Conservation (phyloP, 2,329 filamentous ascomycete species). For the Pezicula neosporulosa region DNA sequence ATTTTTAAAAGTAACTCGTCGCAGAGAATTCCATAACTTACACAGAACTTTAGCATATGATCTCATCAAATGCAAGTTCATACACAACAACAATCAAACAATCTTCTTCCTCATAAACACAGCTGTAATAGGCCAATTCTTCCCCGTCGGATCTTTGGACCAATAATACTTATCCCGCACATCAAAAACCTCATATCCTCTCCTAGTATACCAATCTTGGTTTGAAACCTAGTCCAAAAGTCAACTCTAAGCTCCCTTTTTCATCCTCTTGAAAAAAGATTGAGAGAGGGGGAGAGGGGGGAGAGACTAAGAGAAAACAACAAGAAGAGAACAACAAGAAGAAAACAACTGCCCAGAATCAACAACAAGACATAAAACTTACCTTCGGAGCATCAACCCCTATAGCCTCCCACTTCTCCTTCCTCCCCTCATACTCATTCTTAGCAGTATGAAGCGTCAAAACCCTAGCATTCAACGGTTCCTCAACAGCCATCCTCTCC, state of each 20-base stretch:
- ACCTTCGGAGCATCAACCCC: conserved; percentile 7
- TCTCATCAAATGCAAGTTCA: too few species aligned
- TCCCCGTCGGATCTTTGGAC: conserved; percentile 13
- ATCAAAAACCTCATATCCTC: conserved; percentile 19
- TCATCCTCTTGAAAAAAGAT: too few species aligned
- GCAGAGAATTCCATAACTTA: too few species aligned
- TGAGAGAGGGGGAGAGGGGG: too few species aligned
- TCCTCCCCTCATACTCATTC: conserved; percentile 6
- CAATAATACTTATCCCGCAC: conserved; percentile 8
- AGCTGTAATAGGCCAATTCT: conserved; percentile 12
- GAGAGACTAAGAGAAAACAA: too few species aligned
- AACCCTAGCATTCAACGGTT: conserved; percentile 18
- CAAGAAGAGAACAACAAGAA: too few species aligned
- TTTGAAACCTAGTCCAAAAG: conserved; percentile 14
- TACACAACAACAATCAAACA: not conserved
- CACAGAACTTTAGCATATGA: too few species aligned
- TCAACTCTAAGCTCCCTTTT: not conserved
- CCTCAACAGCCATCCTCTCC: conserved; percentile 14
- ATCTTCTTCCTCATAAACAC: conserved; percentile 20
- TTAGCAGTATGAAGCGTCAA: conserved; percentile 13
- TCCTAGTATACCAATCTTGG: conserved; percentile 23
- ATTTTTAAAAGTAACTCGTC: too few species aligned
- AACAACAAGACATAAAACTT: not conserved
- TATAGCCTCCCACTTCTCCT: conserved; percentile 12
- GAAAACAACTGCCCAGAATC: too few species aligned